A percentile compares a stretch with the other conserved stretches of the same genome.
These are phyloP conservation scores for Aurantiochytrium sp. DNA, from an alignment of 108 stramenopile species.

Conservation along the genomic window DNA sequence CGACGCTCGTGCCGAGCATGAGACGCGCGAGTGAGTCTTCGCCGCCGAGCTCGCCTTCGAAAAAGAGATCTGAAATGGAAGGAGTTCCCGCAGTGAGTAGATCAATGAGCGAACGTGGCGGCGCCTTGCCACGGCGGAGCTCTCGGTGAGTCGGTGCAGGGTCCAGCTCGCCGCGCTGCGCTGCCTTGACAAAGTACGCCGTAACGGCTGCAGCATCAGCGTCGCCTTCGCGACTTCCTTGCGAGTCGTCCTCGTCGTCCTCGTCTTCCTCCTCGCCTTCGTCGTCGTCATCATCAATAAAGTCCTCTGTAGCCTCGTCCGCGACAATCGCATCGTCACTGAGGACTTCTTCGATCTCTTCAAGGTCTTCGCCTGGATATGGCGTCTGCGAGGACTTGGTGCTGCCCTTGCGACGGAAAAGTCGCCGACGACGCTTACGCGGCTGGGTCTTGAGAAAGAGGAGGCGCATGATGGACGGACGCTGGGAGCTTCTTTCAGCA, in stretches of 20 bases:
- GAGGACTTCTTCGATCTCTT: neutral
- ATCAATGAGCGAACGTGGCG: neutral
- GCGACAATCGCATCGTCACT: neutral
- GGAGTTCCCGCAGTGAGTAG: neutral
- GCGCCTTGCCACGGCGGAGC: neutral
- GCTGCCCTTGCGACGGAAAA: neutral
- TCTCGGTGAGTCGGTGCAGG: neutral
- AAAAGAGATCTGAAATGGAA: neutral
- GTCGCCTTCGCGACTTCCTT: too few relatives aligned
- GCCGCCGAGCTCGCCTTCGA: neutral
- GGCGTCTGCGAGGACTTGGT: neutral
- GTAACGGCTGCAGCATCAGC: too few relatives aligned
- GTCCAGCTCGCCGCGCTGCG: neutral
- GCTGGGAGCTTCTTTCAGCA: neutral
- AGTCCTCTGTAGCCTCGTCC: neutral
- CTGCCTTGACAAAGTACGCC: neutral
- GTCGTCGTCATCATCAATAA: too few relatives aligned
- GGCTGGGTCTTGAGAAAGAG: neutral
- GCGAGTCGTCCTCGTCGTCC: neutral
- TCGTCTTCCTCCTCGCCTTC: neutral
- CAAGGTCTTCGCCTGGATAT: neutral
- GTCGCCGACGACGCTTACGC: neutral
- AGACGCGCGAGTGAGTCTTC: constrained; percentile 5
- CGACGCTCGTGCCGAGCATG: neutral
- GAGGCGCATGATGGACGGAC: neutral